Percentiles rank a stretch among this genome's conserved stretches.
Conservation (phyloP, 1,284 basidiomycete genomes). For the Mrakiaceae sp. region DNA sequence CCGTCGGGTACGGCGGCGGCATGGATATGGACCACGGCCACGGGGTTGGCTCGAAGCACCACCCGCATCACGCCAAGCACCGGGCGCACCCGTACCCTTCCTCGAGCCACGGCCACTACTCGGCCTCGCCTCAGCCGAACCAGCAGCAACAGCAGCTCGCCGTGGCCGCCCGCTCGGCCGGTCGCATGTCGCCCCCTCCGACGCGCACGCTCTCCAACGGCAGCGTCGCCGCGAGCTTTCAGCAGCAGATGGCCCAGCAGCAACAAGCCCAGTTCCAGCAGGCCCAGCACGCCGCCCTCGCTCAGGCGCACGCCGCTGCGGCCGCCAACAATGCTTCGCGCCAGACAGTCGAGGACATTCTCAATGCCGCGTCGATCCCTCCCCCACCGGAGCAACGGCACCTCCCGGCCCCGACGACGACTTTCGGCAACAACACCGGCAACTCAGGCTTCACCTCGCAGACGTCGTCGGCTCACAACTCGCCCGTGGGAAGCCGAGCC, state of each 20-base stretch:
- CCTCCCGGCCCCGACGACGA: conserved; percentile 29
- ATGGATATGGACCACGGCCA: conserved; percentile 16
- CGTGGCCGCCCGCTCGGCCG: conserved; percentile 6
- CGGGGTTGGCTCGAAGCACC: conserved; percentile 16
- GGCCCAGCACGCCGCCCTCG: background rate
- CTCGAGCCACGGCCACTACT: background rate
- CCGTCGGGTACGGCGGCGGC: conserved; percentile 2
- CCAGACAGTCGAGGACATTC: conserved; percentile 36
- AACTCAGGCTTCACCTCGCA: conserved; percentile 23
- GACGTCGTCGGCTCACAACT: conserved; percentile 29
- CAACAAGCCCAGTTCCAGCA: conserved; percentile 9
- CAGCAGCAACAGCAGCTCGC: conserved; percentile 7
- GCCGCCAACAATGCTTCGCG: background rate
- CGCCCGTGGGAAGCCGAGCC: conserved; percentile 30
- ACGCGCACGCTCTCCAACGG: background rate
- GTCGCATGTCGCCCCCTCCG: conserved; percentile 16
- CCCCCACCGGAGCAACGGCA: conserved; percentile 30
- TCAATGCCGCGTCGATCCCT: conserved; percentile 32
- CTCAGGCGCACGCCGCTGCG: background rate
- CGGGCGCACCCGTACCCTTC: background rate
- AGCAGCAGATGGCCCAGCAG: conserved; percentile 16
- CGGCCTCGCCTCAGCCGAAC: background rate
- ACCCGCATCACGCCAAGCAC: conserved; percentile 16
- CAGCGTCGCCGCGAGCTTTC: conserved; percentile 7
- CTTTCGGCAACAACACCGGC: conserved; percentile 18